Evolutionary conservation across 495 filamentous ascomycete species (phyloP).

Genomic region (Aspergillus wentii): DNA sequence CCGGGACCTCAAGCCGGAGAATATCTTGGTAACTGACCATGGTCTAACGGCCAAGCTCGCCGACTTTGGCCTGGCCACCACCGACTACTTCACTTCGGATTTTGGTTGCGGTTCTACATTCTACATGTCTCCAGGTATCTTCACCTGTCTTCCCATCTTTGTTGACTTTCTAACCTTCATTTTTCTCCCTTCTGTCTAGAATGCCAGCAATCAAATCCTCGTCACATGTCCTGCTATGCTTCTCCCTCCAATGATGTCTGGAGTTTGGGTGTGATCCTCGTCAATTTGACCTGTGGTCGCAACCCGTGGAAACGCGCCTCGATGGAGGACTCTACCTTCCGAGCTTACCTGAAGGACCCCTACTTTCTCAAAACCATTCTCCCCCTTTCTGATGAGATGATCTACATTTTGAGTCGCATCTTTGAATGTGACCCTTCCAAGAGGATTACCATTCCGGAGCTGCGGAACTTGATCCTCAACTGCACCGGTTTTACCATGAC

Average conservation of each 20-base stretch:
- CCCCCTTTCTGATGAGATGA: slow-evolving; percentile 84
- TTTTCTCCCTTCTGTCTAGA: slow-evolving; percentile 46
- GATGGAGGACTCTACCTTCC: slow-evolving; percentile 89
- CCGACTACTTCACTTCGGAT: slow-evolving; percentile 77
- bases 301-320: slow-evolving; percentile 99
- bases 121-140: slow-evolving; percentile 96
- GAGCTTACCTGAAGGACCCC: slow-evolving; percentile 79
- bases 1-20: slow-evolving; percentile 96
- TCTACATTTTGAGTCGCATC: slow-evolving; percentile 79
- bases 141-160: neutral
- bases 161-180: slow-evolving; percentile 2
- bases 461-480: slow-evolving; percentile 68
- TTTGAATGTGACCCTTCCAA: slow-evolving; percentile 86
- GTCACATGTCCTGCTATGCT: slow-evolving; percentile 75
- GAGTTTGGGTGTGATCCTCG: slow-evolving; percentile 94
- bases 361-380: slow-evolving; percentile 91
- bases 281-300: slow-evolving; percentile 95
- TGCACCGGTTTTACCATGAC: slow-evolving; percentile 71
- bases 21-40: slow-evolving; percentile 85
- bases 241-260: slow-evolving; percentile 96
- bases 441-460: slow-evolving; percentile 78
- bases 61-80: slow-evolving; percentile 93
- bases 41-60: slow-evolving; percentile 91
- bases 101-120: slow-evolving; percentile 98
- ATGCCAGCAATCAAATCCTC: slow-evolving; percentile 83